A percentile compares a stretch with the other conserved stretches of the same genome.
phyloP scores from a whole-genome alignment of 768 basidiomycete species.

The Xerocomus spinulosus region DNA sequence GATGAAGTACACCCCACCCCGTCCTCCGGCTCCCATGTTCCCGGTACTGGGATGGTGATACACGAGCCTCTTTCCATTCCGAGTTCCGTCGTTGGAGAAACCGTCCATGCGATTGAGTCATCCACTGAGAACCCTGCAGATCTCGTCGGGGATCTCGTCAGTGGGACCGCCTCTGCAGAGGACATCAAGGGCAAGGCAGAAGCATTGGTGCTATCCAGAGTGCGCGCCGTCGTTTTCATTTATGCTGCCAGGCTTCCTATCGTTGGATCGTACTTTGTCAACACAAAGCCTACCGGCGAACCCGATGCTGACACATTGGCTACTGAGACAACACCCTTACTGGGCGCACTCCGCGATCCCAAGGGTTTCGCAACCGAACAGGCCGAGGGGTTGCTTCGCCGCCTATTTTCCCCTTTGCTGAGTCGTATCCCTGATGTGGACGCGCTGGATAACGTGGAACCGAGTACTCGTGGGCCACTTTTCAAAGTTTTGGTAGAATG shows the following conservation, averaged over 20 bases:
- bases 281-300: slow-evolving; percentile 2
- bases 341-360: slow-evolving; percentile 21
- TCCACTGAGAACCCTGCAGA: background rate
- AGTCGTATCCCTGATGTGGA: slow-evolving; percentile 18
- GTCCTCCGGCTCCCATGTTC: background rate
- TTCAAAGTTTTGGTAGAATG: slow-evolving; percentile 15
- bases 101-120: background rate
- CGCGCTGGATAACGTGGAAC: slow-evolving; percentile 12
- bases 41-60: background rate
- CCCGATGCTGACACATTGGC: background rate
- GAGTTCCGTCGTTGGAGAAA: background rate
- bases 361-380: slow-evolving; percentile 18
- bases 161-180: background rate
- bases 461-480: slow-evolving; percentile 2
- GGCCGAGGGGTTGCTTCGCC: slow-evolving; percentile 15
- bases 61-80: background rate
- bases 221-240: slow-evolving; percentile 9
- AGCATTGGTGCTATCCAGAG: slow-evolving; percentile 4
- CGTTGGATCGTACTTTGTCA: slow-evolving; percentile 19
- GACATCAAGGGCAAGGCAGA: slow-evolving; percentile 5
- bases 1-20: background rate
- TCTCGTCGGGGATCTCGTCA: background rate
- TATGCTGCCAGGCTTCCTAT: slow-evolving; percentile 20
- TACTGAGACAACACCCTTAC: slow-evolving; percentile 25
- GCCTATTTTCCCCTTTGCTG: slow-evolving; percentile 12